These are phyloP conservation scores for Geosiphon pyriformis DNA, from an alignment of 192 early-diverging fungal genomes.

Conservation along the genomic window DNA sequence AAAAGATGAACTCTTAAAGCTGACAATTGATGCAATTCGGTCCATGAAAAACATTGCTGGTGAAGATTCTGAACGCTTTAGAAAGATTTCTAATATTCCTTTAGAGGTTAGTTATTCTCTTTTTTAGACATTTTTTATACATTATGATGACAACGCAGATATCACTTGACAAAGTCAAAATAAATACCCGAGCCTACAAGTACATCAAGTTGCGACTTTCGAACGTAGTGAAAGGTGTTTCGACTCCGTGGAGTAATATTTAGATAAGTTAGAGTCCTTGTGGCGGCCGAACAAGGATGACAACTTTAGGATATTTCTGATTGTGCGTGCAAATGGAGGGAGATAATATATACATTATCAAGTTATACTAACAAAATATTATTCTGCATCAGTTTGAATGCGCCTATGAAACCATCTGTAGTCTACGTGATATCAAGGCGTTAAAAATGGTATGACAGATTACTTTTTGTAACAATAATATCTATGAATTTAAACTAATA, in stretches of 20 bases:
- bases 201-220: slow-evolving; percentile 8
- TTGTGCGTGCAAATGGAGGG: slow-evolving; percentile 13
- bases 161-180: slow-evolving; percentile 10
- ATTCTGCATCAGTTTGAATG: slow-evolving; percentile 22
- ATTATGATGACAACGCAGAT: slow-evolving; percentile 18
- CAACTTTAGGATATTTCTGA: slow-evolving; percentile 6
- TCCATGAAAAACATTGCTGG: slow-evolving; percentile 1
- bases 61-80: slow-evolving; percentile 7
- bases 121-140: slow-evolving; percentile 3
- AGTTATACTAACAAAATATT: slow-evolving; percentile 10
- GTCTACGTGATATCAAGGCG: slow-evolving; percentile 12
- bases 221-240: slow-evolving; percentile 15
- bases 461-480: too few relatives aligned
- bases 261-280: too few relatives aligned
- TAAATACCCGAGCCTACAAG: slow-evolving; percentile 16
- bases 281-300: too few relatives aligned
- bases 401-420: slow-evolving; percentile 20
- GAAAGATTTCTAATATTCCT: slow-evolving; percentile 14
- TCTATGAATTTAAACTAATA: too few relatives aligned
- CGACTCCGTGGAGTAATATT: slow-evolving; percentile 17
- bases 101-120: slow-evolving; percentile 18
- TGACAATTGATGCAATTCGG: slow-evolving; percentile 12
- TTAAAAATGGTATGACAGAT: slow-evolving; percentile 11
- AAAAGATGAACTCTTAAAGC: slow-evolving; percentile 14
- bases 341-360: too few relatives aligned